Evolutionary conservation across 306 rosid species (phyloP), one percentile per base, ranked within the genome.

Genomic region (Trifolium subterraneum): DNA sequence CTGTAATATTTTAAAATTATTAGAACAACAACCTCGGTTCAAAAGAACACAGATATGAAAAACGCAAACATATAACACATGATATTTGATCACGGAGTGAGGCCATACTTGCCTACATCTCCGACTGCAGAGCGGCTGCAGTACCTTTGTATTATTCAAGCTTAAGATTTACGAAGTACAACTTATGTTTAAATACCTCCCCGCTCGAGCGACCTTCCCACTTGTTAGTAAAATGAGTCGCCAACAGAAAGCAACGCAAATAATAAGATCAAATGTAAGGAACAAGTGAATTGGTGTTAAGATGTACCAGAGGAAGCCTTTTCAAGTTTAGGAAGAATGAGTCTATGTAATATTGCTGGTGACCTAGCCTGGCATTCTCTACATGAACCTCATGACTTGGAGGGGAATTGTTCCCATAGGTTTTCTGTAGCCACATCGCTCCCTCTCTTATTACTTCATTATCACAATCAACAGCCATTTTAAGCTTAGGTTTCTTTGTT

Each of bases 251-350:
- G 10, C 63, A 72, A 64, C 23, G 19, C 33, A 16, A 23, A 20
- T 54, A 41, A 14, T 39, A 27, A 62, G 55, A 77, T 33, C 19
- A 77, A 31, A 42, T 29, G 47, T 18, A 66, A 19, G 11, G 70
- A 77, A 79, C 31, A 76, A 33, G 8, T 44, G 52, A 4, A 67
- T 51, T 11, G 15, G 18, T 71, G 66, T 36, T 77, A 19, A 74
- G 66, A 51, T 79, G 70, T 94, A 94, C 98, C 92, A 94, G 76
- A 73, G 99, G 99, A 78, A 94, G 98, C 77, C 84, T 94, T 89
- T 94, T 94, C 75, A 94, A 65, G 52, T 90, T 88, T 44, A 94
- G 90, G 72, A 88, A 94, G 84, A 94, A 94, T 0, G 99, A 94
- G 87, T 94, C 98, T 2, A 94, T 85, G 85, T 92, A 94, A 80